These are phyloP conservation scores for Eragrostis nindensis DNA, from an alignment of 176 grass and related monocot species.

Conservation along the genomic window DNA sequence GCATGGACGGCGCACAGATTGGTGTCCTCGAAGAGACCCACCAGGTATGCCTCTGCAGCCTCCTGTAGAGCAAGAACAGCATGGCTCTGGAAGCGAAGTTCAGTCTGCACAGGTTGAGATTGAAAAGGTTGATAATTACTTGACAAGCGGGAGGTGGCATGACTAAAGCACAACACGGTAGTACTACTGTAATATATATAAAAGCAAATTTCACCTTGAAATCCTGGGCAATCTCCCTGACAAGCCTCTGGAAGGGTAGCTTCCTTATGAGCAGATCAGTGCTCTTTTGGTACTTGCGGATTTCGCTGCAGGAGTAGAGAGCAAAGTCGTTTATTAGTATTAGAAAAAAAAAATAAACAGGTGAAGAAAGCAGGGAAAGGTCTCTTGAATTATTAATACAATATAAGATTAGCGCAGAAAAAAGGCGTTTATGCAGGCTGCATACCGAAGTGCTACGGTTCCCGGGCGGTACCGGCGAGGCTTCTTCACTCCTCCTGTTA, in stretches of 20 bases:
- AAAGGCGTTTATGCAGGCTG: background rate
- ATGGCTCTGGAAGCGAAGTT: background rate
- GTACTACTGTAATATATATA: no score
- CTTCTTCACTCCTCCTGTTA: slow-evolving; percentile 3
- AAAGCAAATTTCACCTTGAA: slow-evolving; percentile 47
- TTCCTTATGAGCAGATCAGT: slow-evolving; percentile 83
- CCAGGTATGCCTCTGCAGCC: background rate
- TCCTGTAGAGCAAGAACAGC: slow-evolving; percentile 2
- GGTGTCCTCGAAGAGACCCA: slow-evolving; percentile 14
- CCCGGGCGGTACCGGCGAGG: background rate
- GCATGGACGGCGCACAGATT: background rate
- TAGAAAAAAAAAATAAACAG: no score
- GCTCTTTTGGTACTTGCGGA: slow-evolving; percentile 87
- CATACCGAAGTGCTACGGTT: slow-evolving; percentile 4
- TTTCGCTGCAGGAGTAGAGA: slow-evolving; percentile 41
- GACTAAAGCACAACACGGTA: no score
- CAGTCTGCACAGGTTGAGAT: background rate
- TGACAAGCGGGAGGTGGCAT: background rate
- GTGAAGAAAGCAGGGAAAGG: background rate
- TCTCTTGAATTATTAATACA: background rate
- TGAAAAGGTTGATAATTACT: no score
- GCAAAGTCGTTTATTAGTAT: background rate
- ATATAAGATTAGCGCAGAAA: background rate
- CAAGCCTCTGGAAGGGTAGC: slow-evolving; percentile 75
- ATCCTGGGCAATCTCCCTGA: slow-evolving; percentile 78